Evolutionary conservation across 2,329 filamentous ascomycete genomes (phyloP).

Genomic region (Ophiocordyceps camponoti-saundersi): DNA sequence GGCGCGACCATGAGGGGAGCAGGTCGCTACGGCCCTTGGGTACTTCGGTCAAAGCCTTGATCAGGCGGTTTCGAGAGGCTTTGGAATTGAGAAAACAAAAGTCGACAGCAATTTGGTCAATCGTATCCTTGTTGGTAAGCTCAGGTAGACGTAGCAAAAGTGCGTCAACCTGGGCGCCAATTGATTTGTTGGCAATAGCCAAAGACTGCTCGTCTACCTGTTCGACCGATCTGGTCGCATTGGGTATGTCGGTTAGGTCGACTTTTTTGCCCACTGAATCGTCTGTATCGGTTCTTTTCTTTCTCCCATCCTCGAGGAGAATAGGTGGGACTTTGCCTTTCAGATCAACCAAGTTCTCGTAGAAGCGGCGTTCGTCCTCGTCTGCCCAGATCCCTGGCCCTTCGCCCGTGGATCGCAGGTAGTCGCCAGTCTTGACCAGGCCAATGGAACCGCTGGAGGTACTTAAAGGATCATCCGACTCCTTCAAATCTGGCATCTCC

Average conservation of each 20-base stretch:
- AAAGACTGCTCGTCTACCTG: slow-evolving; percentile 69
- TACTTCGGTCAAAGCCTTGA: slow-evolving; percentile 87
- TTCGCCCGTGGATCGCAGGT: slow-evolving; percentile 75
- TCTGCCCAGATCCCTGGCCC: slow-evolving; percentile 97
- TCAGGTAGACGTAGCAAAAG: slow-evolving; percentile 79
- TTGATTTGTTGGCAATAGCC: slow-evolving; percentile 94
- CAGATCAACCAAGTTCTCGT: slow-evolving; percentile 88
- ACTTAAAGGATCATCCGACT: slow-evolving; percentile 54
- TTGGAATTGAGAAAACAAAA: slow-evolving; percentile 99
- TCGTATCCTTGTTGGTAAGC: slow-evolving; percentile 74
- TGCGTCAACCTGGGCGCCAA: slow-evolving; percentile 90
- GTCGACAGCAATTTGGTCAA: slow-evolving; percentile 85
- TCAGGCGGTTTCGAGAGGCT: slow-evolving; percentile 80
- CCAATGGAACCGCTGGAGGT: slow-evolving; percentile 66
- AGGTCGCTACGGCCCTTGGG: slow-evolving; percentile 88
- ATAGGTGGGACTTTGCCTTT: slow-evolving; percentile 93
- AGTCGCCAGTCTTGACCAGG: slow-evolving; percentile 85
- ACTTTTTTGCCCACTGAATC: slow-evolving; percentile 67
- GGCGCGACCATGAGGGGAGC: slow-evolving; percentile 75
- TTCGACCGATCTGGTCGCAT: slow-evolving; percentile 31
- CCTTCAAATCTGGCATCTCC: slow-evolving; percentile 87
- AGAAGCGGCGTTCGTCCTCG: slow-evolving; percentile 93
- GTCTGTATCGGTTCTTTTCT: slow-evolving; percentile 72
- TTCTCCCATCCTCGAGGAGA: slow-evolving; percentile 82
- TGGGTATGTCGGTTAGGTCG: slow-evolving; percentile 33